Conservation (phyloP, 495 filamentous ascomycete species). For the Trichocladium uniseriatum region DNA sequence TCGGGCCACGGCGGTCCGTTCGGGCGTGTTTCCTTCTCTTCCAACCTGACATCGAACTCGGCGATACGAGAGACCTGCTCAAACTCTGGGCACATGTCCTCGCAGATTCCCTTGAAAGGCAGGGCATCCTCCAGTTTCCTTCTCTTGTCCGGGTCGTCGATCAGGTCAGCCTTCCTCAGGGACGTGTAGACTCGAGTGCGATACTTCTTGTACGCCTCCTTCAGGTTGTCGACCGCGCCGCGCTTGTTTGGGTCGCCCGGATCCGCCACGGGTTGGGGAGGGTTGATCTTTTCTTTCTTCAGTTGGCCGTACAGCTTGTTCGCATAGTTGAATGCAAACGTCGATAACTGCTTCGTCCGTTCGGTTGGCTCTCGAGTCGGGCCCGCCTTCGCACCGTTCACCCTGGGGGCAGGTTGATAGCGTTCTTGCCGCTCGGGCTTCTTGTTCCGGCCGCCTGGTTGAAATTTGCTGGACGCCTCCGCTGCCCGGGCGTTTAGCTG, state of each 20-base stretch:
- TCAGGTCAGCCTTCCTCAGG: slow-evolving; percentile 62
- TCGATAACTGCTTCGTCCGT: slow-evolving; percentile 22
- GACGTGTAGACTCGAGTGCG: slow-evolving; percentile 57
- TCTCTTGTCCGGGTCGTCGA: slow-evolving; percentile 83
- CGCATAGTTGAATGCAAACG: slow-evolving; percentile 30
- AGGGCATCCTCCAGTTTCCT: slow-evolving; percentile 75
- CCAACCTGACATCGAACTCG: slow-evolving; percentile 44
- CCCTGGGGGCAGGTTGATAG: background rate
- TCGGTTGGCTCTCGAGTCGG: slow-evolving; percentile 14
- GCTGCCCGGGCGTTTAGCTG: background rate
- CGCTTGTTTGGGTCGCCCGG: slow-evolving; percentile 34
- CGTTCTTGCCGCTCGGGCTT: slow-evolving; percentile 6
- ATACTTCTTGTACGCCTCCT: slow-evolving; percentile 49
- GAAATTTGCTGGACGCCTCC: background rate
- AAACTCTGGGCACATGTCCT: slow-evolving; percentile 89
- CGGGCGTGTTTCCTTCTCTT: slow-evolving; percentile 38
- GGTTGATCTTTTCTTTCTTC: slow-evolving; percentile 32
- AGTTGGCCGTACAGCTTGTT: slow-evolving; percentile 35
- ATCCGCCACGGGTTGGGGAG: slow-evolving; percentile 37
- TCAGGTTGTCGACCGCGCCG: slow-evolving; percentile 35
- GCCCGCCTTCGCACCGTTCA: background rate
- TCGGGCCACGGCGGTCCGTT: slow-evolving; percentile 31
- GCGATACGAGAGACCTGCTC: slow-evolving; percentile 75
- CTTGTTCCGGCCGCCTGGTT: slow-evolving; percentile 8
- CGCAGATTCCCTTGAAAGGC: slow-evolving; percentile 77